Evolutionary conservation across 768 basidiomycete genomes (phyloP).

Genomic region (Candolleomyces eurysporus): DNA sequence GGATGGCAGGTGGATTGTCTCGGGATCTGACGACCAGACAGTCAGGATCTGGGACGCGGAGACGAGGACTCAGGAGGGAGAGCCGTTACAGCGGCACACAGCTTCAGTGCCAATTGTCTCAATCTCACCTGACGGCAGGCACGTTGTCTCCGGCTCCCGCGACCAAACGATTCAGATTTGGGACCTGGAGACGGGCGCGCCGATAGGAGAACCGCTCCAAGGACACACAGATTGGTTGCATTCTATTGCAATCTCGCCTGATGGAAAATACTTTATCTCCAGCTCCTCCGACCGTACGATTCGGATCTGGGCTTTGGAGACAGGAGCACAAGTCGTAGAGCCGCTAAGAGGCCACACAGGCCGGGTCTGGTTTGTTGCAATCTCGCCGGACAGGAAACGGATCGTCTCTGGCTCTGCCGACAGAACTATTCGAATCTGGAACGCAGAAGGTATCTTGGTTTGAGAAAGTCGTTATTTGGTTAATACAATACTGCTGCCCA

Average conservation of each 20-base stretch:
- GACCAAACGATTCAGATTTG: conserved; percentile 19
- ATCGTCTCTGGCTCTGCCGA: conserved; percentile 33
- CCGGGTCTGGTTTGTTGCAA: conserved; percentile 17
- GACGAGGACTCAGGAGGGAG: conserved; percentile 9
- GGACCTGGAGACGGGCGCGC: conserved; percentile 10
- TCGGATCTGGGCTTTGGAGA: conserved; percentile 4
- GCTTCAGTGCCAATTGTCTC: conserved; percentile 14
- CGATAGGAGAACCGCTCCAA: conserved; percentile 3
- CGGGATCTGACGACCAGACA: conserved; percentile 20
- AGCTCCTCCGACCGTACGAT: conserved; percentile 13
- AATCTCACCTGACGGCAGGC: conserved; percentile 17
- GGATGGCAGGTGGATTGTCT: conserved; percentile 20
- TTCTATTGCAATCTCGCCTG: conserved; percentile 15
- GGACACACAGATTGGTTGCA: conserved; percentile 11
- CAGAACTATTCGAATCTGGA: conserved; percentile 16
- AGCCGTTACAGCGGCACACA: conserved; percentile 22
- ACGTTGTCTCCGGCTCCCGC: conserved; percentile 17
- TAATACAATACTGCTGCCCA: too few relatives aligned
- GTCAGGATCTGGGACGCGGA: conserved; percentile 25
- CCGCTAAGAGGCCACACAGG: conserved; percentile 16
- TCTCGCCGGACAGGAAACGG: conserved; percentile 20
- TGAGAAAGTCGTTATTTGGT: too few relatives aligned
- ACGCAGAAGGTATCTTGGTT: neutral
- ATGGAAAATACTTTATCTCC: conserved; percentile 12
- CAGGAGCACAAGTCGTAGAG: neutral